Percentiles rank a stretch among this genome's conserved stretches.
These are phyloP conservation scores for Floccularia luteovirens DNA, from an alignment of 768 basidiomycete genomes.

Conservation along the genomic window DNA sequence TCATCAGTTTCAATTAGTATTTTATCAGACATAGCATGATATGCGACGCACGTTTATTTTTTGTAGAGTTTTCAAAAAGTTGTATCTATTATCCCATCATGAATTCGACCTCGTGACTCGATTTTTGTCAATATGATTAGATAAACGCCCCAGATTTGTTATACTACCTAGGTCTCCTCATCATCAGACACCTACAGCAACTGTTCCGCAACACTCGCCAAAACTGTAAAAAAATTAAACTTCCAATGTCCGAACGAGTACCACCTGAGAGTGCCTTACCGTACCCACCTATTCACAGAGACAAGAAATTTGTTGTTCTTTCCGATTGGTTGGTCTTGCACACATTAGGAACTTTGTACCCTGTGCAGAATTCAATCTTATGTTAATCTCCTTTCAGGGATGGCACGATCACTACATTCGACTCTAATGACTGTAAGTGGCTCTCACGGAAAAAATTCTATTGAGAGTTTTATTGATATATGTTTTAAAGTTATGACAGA, in stretches of 20 bases:
- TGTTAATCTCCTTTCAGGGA: slow-evolving; percentile 46
- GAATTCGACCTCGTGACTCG: no score
- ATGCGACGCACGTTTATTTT: no score
- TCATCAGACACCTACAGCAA: not conserved
- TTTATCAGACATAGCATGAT: no score
- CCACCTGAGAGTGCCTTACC: slow-evolving; percentile 62
- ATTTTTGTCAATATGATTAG: no score
- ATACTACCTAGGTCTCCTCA: not conserved
- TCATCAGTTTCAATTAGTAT: no score
- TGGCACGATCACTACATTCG: slow-evolving; percentile 88
- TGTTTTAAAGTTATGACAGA: slow-evolving; percentile 69
- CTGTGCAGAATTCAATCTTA: not conserved
- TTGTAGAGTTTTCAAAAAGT: no score
- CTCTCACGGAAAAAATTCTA: not conserved
- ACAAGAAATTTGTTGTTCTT: slow-evolving; percentile 80
- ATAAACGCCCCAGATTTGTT: no score
- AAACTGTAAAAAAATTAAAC: no score
- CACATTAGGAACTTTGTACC: not conserved
- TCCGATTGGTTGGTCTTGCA: slow-evolving; percentile 74
- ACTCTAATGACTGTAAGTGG: slow-evolving; percentile 84
- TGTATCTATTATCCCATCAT: no score
- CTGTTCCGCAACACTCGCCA: slow-evolving; percentile 7
- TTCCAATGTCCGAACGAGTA: slow-evolving; percentile 16
- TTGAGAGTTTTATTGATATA: not conserved
- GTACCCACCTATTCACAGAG: slow-evolving; percentile 71